These are phyloP conservation scores for Solanum clarkiae DNA, from an alignment of 257 asterid species.

Conservation along the genomic window DNA sequence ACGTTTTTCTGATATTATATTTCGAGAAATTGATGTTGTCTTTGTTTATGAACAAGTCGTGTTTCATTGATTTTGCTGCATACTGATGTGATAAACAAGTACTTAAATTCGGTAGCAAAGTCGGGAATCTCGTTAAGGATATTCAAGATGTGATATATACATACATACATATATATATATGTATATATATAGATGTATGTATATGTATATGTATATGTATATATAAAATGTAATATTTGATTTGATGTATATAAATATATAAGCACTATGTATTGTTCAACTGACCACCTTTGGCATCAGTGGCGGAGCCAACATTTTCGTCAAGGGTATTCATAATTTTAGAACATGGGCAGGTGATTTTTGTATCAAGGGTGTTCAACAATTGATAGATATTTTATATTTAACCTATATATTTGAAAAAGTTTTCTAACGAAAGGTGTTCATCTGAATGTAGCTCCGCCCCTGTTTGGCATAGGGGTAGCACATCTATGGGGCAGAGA, in stretches of 20 bases:
- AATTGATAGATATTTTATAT: too few relatives aligned
- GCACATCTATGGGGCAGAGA: too few relatives aligned
- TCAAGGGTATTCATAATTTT: too few relatives aligned
- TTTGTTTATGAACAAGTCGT: neutral
- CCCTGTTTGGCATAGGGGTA: neutral
- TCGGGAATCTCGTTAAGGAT: neutral
- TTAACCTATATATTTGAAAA: too few relatives aligned
- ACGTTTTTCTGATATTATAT: neutral
- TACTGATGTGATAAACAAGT: neutral
- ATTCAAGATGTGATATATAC: neutral
- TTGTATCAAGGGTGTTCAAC: too few relatives aligned
- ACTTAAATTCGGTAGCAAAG: neutral
- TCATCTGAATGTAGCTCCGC: too few relatives aligned
- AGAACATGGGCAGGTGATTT: too few relatives aligned
- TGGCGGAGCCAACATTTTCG: too few relatives aligned
- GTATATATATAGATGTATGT: too few relatives aligned
- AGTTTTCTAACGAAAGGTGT: too few relatives aligned
- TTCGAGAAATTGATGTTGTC: neutral
- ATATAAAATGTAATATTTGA: neutral
- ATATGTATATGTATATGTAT: too few relatives aligned
- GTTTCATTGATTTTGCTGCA: neutral
- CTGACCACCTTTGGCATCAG: neutral
- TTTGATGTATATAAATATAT: neutral
- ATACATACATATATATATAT: too few relatives aligned
- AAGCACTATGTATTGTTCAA: neutral